Percentiles rank a stretch among this genome's conserved stretches.
These are phyloP conservation scores for Ilyonectria destructans DNA, from an alignment of 2,329 filamentous ascomycete genomes.

Conservation along the genomic window DNA sequence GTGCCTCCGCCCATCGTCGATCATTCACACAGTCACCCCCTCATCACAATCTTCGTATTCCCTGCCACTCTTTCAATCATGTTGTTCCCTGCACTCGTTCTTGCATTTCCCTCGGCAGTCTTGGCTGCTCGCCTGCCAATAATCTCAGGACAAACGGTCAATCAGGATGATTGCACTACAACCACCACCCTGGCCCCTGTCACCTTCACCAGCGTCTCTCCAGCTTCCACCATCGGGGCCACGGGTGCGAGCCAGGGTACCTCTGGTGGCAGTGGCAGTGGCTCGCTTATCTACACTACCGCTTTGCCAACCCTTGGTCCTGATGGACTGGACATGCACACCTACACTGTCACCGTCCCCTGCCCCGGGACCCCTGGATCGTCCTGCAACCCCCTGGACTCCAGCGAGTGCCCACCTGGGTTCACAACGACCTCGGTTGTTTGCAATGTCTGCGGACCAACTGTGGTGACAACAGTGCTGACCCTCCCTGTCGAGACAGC, in stretches of 20 bases:
- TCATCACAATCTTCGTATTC: background rate
- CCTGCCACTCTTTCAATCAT: constrained; percentile 31
- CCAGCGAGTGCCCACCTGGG: constrained; percentile 26
- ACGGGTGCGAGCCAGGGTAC: background rate
- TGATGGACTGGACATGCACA: constrained; percentile 26
- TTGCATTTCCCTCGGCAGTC: constrained; percentile 15
- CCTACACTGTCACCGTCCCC: constrained; percentile 34
- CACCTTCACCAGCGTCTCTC: constrained; percentile 25
- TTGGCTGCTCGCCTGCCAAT: constrained; percentile 32
- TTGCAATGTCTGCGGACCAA: constrained; percentile 26
- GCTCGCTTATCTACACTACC: constrained; percentile 16
- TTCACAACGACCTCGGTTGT: constrained; percentile 30
- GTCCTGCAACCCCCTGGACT: constrained; percentile 18
- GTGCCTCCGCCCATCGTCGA: background rate
- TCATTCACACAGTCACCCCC: constrained; percentile 4
- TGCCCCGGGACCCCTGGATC: constrained; percentile 9
- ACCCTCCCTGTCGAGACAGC: constrained; percentile 30
- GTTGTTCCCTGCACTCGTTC: constrained; percentile 27
- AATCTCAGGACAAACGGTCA: constrained; percentile 4
- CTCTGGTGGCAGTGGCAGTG: background rate
- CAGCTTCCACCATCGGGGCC: constrained; percentile 17
- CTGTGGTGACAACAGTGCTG: constrained; percentile 19
- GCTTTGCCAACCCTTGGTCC: constrained; percentile 29
- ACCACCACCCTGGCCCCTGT: constrained; percentile 24
- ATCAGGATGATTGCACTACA: constrained; percentile 21